A percentile compares a stretch with the other conserved stretches of the same genome.
These are phyloP conservation scores for Endotrypanum monterogeii DNA, from an alignment of 208 protist genomes.

Conservation along the genomic window DNA sequence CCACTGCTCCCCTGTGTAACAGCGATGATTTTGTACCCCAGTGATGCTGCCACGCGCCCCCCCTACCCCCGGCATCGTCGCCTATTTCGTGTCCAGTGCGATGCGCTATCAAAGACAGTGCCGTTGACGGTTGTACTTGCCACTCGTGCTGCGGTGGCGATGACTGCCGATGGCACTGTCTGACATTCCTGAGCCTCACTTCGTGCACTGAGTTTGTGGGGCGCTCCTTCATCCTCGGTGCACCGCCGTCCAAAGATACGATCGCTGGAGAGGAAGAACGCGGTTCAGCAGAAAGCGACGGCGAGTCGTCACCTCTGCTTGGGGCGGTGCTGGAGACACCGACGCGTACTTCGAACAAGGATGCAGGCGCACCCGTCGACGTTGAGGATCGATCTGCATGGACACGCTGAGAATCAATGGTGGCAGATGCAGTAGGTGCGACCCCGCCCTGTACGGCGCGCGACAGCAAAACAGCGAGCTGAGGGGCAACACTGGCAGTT, in stretches of 20 bases:
- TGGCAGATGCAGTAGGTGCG: not conserved
- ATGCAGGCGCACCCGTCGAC: not conserved
- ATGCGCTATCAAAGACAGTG: not conserved
- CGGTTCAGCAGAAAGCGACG: not conserved
- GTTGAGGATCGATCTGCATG: not conserved
- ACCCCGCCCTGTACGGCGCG: constrained; percentile 14
- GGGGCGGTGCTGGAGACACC: constrained; percentile 1
- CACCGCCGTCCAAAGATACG: not conserved
- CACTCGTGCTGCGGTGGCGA: constrained; percentile 1
- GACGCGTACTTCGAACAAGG: constrained; percentile 25
- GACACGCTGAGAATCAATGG: not conserved
- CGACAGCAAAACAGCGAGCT: constrained; percentile 20
- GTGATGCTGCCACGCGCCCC: not conserved
- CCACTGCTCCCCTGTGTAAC: not conserved
- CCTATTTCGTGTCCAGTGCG: not conserved
- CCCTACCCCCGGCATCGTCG: not conserved
- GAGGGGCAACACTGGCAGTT: not conserved
- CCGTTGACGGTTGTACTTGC: not conserved
- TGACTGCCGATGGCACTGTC: not conserved
- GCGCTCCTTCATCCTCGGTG: not conserved
- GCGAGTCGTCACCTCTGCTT: constrained; percentile 1
- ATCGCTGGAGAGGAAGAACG: not conserved
- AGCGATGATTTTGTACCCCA: not conserved
- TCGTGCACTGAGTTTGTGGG: not conserved
- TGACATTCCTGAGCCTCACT: not conserved